These are phyloP conservation scores for Penicillium sp. DNA, from an alignment of 2,329 filamentous ascomycete species.

Conservation along the genomic window DNA sequence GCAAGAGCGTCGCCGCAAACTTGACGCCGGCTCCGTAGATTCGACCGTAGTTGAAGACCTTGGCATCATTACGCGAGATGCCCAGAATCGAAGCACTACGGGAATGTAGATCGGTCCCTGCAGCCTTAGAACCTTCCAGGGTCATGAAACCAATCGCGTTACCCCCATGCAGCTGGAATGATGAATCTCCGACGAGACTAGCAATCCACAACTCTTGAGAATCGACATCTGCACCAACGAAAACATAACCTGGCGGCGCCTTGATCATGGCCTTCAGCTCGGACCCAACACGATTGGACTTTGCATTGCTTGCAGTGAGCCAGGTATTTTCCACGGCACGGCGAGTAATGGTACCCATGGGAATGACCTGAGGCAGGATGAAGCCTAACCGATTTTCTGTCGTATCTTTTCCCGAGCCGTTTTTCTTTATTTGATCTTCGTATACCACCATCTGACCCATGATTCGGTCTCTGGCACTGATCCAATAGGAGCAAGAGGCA, in stretches of 20 bases:
- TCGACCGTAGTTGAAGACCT: slow-evolving; percentile 97
- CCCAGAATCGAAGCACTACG: slow-evolving; percentile 89
- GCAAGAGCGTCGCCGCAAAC: slow-evolving; percentile 84
- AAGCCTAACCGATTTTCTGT: slow-evolving; percentile 62
- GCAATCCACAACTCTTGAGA: slow-evolving; percentile 99
- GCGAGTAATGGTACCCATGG: slow-evolving; percentile 96
- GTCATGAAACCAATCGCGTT: slow-evolving; percentile 99
- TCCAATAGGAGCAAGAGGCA: slow-evolving; percentile 98
- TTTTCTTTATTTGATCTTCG: slow-evolving; percentile 58
- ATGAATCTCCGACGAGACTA: slow-evolving; percentile 88
- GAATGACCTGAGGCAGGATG: slow-evolving; percentile 92
- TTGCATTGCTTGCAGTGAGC: slow-evolving; percentile 97
- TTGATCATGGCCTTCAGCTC: slow-evolving; percentile 97
- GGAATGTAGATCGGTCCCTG: slow-evolving; percentile 91
- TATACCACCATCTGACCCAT: slow-evolving; percentile 96
- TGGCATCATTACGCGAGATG: slow-evolving; percentile 92
- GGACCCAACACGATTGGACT: slow-evolving; percentile 91
- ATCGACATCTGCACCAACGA: slow-evolving; percentile 96
- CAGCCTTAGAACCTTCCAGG: slow-evolving; percentile 89
- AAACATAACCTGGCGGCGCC: slow-evolving; percentile 85
- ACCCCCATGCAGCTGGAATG: slow-evolving; percentile 91
- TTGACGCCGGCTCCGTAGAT: slow-evolving; percentile 98
- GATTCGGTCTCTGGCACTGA: slow-evolving; percentile 90
- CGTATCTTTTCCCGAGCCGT: slow-evolving; percentile 21
- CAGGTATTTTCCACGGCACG: slow-evolving; percentile 96